Base-by-base conservation (phyloP, 768 basidiomycete genomes). In the Mycena leptocephala region DNA sequence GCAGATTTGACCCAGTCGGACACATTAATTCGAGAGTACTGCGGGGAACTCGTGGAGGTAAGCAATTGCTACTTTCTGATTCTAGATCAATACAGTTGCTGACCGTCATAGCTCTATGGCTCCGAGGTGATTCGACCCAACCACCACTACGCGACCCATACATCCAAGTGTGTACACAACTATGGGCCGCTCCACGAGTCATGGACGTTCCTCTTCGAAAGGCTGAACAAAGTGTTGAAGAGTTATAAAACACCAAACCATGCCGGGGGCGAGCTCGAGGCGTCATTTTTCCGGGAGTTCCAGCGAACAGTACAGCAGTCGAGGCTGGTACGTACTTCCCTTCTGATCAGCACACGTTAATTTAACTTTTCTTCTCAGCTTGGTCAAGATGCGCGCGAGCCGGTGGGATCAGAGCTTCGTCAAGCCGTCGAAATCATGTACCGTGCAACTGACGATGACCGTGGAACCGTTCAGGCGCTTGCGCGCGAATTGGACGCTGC, bases 141-240 rank as follows among this genome's bases (percentile, higher is more conserved):
- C 71, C 84, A 85, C 55, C 87, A 88, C 66, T 87, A 83, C 35
- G 78, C 80, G 0, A 84, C 80, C 1, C 87, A 88, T 51, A 79
- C 84, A 0, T 43, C 78, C 0, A 78, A 74, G 0, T 81, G 74
- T 55, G 74, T 84, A 0, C 76, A 74, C 0, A 82, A 85, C 51
- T 87, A 81, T 65, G 85, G 87, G 0, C 86, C 87, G 4, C 72
- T 87, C 0, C 82, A 85, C 33, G 80, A 80, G 10, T 87, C 86
- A 66, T 87, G 86, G 86, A 84, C 80, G 0, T 87, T 87, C 63
- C 77, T 86, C 0, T 84, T 83, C 26, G 87, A 87, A 53, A 73
- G 82, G 0, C 69, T 87, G 1, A 87, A 87, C 73, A 85, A 84
- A 37, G 80, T 86, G 3, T 70, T 87, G 5, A 87, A 87, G 77